Evolutionary conservation across 768 basidiomycete genomes (phyloP).

Genomic region (Tephrocybe sp.): DNA sequence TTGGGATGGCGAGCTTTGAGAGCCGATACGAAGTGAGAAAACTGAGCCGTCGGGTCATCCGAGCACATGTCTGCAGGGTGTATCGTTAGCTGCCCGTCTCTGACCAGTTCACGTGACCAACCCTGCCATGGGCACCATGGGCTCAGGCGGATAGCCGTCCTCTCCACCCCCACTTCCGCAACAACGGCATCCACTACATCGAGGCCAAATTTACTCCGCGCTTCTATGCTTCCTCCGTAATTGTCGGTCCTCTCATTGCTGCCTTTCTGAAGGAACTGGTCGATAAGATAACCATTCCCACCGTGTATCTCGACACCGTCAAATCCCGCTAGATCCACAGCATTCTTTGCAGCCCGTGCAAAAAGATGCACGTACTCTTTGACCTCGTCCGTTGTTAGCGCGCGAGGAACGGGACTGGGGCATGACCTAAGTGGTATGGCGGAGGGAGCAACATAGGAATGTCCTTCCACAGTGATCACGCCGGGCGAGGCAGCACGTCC

Average conservation of each 20-base stretch:
- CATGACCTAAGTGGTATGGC: conserved; percentile 32
- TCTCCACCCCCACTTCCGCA: conserved; percentile 51
- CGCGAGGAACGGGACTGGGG: conserved; percentile 30
- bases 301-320: conserved; percentile 59
- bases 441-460: conserved; percentile 21
- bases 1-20: conserved; percentile 39
- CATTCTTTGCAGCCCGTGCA: conserved; percentile 54
- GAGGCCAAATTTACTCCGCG: conserved; percentile 54
- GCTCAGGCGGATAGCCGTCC: conserved; percentile 55
- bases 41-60: conserved; percentile 55
- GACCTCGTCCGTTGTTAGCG: conserved; percentile 48
- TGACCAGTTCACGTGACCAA: too few species aligned
- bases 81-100: too few species aligned
- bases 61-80: conserved; percentile 45
- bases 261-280: conserved; percentile 64
- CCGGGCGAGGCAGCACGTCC: conserved; percentile 40
- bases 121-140: conserved; percentile 51
- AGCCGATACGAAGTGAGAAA: conserved; percentile 44
- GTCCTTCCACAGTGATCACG: conserved; percentile 34
- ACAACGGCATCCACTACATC: conserved; percentile 54
- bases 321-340: conserved; percentile 59
- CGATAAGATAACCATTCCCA: conserved; percentile 48
- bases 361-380: conserved; percentile 50
- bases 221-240: conserved; percentile 69
- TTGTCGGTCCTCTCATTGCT: conserved; percentile 59